Base-by-base conservation (phyloP, 148 eudicot genomes). In the Vaccinium myrtillus region DNA sequence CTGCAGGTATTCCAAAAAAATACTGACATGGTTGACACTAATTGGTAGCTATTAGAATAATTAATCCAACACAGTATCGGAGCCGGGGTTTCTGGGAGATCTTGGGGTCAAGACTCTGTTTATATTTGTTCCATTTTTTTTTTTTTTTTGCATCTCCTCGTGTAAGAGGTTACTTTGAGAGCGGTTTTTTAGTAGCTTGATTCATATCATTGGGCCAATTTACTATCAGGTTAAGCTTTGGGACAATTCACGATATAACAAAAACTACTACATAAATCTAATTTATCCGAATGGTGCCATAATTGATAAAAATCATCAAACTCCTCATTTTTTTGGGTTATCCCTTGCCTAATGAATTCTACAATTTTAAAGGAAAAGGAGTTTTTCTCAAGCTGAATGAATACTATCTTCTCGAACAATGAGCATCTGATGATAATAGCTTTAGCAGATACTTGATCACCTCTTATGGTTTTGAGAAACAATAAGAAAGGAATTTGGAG, bases 381-480 rank as follows among this genome's bases (percentile, higher is more conserved):
- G 49, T 15, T 54, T 53, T 78, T 27, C 32, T 51, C 30, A 76
- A 53, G 63, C 82, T 58, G 50, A 50, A 56, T 36, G 15, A 58
- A 56, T 55, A 14, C 4, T 79, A 43, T 54, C 46, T 25, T 55
- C 67, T 48, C 46, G 6, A 16, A 27, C 25, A 27, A 79, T 21
- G 27, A 69, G 39, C 13, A 69, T 69, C 69, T 79, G 51, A 58
- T 1, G 51, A 43, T 48, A 48, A 18, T 23, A 14, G 18, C 75
- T 23, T 48, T 65, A 65, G 58, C 39, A 82, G 30, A 82, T 54
- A 53, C 84, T 69, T 13, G 15, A 67, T 70, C 70, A 71, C 48
- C 21, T 11, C 50, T 27, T 21, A 32, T 15, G 48, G 32, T 18
- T 8, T 79, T 23, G 15, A 79, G 15, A 70, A 13, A n/a, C 6